phyloP scores from a whole-genome alignment of 1,284 basidiomycete species.

The Trichosporon sp. region DNA sequence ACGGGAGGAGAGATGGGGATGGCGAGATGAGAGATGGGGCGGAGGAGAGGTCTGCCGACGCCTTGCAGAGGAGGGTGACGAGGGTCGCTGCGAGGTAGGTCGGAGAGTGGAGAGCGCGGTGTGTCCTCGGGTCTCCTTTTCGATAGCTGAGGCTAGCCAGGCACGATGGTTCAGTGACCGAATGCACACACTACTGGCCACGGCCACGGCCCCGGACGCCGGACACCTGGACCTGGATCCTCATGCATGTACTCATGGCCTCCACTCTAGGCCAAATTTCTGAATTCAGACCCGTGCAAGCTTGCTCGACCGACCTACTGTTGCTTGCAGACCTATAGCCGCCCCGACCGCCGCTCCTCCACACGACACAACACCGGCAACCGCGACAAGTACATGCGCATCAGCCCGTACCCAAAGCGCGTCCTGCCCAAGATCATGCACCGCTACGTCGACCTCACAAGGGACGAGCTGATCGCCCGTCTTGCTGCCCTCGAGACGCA shows the following conservation, averaged over 20 bases:
- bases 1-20: background rate
- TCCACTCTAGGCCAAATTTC: no score
- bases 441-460: constrained; percentile 26
- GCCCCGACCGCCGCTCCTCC: background rate
- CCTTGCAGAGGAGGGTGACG: background rate
- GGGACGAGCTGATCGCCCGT: constrained; percentile 62
- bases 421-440: constrained; percentile 11
- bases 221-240: no score
- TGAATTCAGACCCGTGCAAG: no score
- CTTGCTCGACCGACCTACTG: no score
- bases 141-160: no score
- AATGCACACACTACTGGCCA: no score
- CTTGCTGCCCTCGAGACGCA: constrained; percentile 35
- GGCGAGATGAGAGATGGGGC: background rate
- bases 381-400: background rate
- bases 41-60: background rate
- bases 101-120: background rate
- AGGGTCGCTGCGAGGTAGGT: background rate
- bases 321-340: no score
- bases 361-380: background rate
- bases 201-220: no score
- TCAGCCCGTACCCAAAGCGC: background rate
- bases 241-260: no score
- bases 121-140: background rate
- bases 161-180: no score